These are phyloP conservation scores for Eucalyptus marginata DNA, from an alignment of 345 rosid species.

Conservation along the genomic window DNA sequence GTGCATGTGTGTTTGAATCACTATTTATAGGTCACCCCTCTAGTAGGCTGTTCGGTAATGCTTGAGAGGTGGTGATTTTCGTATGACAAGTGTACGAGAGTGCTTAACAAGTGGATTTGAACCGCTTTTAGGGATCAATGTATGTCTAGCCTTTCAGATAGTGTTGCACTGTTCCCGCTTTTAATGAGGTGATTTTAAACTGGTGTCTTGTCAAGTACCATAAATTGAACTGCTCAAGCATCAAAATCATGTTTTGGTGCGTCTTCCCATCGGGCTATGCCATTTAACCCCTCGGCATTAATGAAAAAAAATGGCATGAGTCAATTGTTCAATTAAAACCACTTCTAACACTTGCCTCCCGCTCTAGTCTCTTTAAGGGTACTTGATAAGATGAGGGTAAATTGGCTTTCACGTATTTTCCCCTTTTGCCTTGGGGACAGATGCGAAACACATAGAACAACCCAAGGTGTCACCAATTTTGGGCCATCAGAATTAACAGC, in stretches of 20 bases:
- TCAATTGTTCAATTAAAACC: not conserved
- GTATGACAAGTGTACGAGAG: not conserved
- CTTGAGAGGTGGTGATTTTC: not conserved
- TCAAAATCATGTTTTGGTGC: not conserved
- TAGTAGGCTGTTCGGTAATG: not conserved
- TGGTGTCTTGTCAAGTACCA: not conserved
- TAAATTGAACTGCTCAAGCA: not conserved
- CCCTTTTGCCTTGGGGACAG: not conserved
- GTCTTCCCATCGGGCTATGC: not conserved
- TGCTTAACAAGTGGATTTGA: not conserved
- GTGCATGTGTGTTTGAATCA: not conserved
- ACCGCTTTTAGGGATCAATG: not conserved
- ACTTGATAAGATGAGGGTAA: not conserved
- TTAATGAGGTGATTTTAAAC: not conserved
- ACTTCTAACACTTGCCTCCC: not conserved
- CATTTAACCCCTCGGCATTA: not conserved
- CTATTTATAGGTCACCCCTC: not conserved
- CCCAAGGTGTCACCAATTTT: not conserved
- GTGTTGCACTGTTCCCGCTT: not conserved
- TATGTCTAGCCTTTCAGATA: not conserved
- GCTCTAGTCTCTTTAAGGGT: not conserved
- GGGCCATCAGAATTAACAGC: not conserved
- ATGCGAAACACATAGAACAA: not conserved
- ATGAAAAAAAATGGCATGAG: not conserved
- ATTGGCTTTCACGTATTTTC: not conserved